Conservation (phyloP, 108 stramenopile genomes). For the Ochromonas danica region DNA sequence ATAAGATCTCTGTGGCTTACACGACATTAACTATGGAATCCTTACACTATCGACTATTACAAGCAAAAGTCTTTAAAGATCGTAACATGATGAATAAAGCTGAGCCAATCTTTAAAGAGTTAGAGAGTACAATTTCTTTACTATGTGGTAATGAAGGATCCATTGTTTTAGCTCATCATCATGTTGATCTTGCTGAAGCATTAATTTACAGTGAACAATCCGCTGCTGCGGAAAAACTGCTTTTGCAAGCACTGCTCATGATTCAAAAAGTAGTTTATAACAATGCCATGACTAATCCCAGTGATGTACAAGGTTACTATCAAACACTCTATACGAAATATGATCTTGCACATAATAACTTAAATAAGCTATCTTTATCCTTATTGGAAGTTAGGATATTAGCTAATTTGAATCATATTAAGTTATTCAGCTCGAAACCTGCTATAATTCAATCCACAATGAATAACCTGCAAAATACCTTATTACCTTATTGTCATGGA, state of each 20-base stretch:
- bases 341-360: too few relatives aligned
- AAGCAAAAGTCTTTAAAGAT: not conserved
- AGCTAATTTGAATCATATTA: too few relatives aligned
- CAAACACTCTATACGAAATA: too few relatives aligned
- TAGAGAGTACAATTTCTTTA: too few relatives aligned
- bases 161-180: not conserved
- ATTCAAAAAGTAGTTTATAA: too few relatives aligned
- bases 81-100: not conserved
- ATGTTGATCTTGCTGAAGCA: not conserved
- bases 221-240: not conserved
- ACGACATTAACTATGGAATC: not conserved
- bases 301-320: too few relatives aligned
- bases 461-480: not conserved
- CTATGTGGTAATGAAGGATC: too few relatives aligned
- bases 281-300: too few relatives aligned
- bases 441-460: not conserved
- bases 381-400: too few relatives aligned
- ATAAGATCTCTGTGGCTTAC: not conserved
- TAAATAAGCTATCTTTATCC: too few relatives aligned
- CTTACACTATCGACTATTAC: not conserved
- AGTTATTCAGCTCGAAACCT: too few relatives aligned
- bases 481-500: too few relatives aligned
- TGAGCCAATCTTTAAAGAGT: not conserved
- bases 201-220: not conserved
- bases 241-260: not conserved